Percentiles rank a stretch among this genome's conserved stretches.
Conservation (phyloP, 371 early-diverging fungal genomes). For the Rhizopus microsporus region DNA sequence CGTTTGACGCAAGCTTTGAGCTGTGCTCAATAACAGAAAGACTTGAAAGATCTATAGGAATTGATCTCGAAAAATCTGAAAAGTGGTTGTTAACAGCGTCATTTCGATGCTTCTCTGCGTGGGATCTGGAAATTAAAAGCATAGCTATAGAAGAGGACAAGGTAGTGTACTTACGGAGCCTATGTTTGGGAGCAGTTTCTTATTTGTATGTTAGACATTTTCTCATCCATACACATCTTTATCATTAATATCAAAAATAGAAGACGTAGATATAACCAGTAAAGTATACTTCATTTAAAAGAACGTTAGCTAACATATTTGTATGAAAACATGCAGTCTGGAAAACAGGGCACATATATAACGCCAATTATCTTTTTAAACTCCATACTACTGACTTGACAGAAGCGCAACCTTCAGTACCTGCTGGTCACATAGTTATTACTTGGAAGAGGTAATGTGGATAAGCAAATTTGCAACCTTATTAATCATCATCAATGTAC, state of each 20-base stretch:
- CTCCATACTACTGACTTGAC: slow-evolving; percentile 38
- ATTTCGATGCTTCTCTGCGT: slow-evolving; percentile 46
- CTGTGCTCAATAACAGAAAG: slow-evolving; percentile 34
- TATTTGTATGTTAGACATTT: slow-evolving; percentile 1
- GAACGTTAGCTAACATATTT: not conserved
- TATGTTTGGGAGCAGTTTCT: not conserved
- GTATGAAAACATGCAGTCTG: slow-evolving; percentile 21
- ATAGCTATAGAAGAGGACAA: slow-evolving; percentile 34
- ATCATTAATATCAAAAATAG: slow-evolving; percentile 25
- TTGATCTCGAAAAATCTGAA: slow-evolving; percentile 35
- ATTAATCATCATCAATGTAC: not conserved
- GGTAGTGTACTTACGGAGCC: slow-evolving; percentile 11
- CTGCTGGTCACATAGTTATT: slow-evolving; percentile 39
- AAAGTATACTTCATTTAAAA: slow-evolving; percentile 8
- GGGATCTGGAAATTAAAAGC: slow-evolving; percentile 49
- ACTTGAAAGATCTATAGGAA: slow-evolving; percentile 24
- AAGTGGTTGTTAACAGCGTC: slow-evolving; percentile 41
- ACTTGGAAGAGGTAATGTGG: slow-evolving; percentile 45
- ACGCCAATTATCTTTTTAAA: slow-evolving; percentile 42
- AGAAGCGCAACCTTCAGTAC: slow-evolving; percentile 29
- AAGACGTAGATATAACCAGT: slow-evolving; percentile 18
- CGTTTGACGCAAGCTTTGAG: slow-evolving; percentile 53
- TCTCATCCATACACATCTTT: slow-evolving; percentile 15
- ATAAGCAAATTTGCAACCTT: not conserved
- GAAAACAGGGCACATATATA: slow-evolving; percentile 46